phyloP scores from a whole-genome alignment of 306 rosid species.

The Prunus campanulata region DNA sequence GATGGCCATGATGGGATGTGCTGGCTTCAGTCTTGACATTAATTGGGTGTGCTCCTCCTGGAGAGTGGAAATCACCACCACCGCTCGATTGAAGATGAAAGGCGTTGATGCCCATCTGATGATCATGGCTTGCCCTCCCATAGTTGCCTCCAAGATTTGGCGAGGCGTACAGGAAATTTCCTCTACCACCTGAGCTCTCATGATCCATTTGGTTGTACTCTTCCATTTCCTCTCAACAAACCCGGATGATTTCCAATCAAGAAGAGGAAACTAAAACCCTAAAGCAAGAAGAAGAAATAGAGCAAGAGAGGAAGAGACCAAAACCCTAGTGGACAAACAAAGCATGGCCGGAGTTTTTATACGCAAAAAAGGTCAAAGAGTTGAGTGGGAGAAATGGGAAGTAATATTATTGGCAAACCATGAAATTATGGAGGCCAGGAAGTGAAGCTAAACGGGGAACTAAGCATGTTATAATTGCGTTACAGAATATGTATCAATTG shows the following conservation, averaged over 20 bases:
- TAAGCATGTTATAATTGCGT: neutral
- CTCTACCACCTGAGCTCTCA: conserved; percentile 55
- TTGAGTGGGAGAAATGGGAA: neutral
- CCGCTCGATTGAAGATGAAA: conserved; percentile 66
- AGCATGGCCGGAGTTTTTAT: neutral
- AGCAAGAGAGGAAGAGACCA: neutral
- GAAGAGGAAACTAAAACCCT: conserved; percentile 26
- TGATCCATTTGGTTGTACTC: conserved; percentile 52
- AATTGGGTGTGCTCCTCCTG: conserved; percentile 29
- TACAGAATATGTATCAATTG: neutral
- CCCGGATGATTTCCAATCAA: conserved; percentile 3
- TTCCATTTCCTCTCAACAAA: conserved; percentile 43
- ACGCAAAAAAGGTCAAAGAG: neutral
- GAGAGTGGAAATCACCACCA: conserved; percentile 42
- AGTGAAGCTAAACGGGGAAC: conserved; percentile 18
- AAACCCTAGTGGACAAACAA: conserved; percentile 24
- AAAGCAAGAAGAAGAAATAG: neutral
- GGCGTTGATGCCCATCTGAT: conserved; percentile 40
- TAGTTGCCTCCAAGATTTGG: conserved; percentile 36
- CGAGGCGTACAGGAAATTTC: conserved; percentile 70
- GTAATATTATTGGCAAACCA: neutral
- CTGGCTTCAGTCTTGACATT: conserved; percentile 59
- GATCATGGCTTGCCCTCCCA: conserved; percentile 42
- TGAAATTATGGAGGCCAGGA: conserved; percentile 9
- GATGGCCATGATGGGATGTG: conserved; percentile 46